Percentiles rank a stretch among this genome's conserved stretches.
phyloP scores from a whole-genome alignment of 2,329 filamentous ascomycete genomes.

The Alternaria panax region DNA sequence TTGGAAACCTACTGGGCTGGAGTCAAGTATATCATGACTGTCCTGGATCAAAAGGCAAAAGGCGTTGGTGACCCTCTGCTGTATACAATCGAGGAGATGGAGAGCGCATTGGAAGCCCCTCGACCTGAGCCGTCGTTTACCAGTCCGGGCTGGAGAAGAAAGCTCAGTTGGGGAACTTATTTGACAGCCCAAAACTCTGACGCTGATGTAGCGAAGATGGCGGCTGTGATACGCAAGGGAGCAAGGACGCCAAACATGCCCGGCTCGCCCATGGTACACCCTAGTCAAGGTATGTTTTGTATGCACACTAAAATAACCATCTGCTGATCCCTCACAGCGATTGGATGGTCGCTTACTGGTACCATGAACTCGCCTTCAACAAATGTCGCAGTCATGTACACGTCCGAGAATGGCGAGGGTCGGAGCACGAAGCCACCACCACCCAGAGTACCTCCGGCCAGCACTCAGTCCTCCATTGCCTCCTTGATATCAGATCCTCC shows the following conservation, averaged over 20 bases:
- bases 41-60: constrained; percentile 85
- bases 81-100: constrained; percentile 76
- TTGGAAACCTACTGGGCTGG: constrained; percentile 88
- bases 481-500: constrained; percentile 40
- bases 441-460: constrained; percentile 31
- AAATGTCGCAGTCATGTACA: constrained; percentile 82
- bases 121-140: constrained; percentile 59
- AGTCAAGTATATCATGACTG: constrained; percentile 84
- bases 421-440: constrained; percentile 31
- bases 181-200: constrained; percentile 43
- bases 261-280: constrained; percentile 58
- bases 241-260: constrained; percentile 40
- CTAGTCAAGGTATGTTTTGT: constrained; percentile 56
- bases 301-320: background rate
- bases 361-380: constrained; percentile 86
- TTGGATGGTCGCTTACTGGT: constrained; percentile 88
- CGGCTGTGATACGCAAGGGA: constrained; percentile 42
- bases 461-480: constrained; percentile 39
- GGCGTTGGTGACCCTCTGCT: constrained; percentile 79
- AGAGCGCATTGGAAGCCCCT: constrained; percentile 68
- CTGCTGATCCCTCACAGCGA: constrained; percentile 55
- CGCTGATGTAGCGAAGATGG: constrained; percentile 40
- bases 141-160: constrained; percentile 60
- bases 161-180: constrained; percentile 55
- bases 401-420: constrained; percentile 56